Evolutionary conservation across 176 grass and related monocot species (phyloP).

Genomic region (Aechmea fasciata): DNA sequence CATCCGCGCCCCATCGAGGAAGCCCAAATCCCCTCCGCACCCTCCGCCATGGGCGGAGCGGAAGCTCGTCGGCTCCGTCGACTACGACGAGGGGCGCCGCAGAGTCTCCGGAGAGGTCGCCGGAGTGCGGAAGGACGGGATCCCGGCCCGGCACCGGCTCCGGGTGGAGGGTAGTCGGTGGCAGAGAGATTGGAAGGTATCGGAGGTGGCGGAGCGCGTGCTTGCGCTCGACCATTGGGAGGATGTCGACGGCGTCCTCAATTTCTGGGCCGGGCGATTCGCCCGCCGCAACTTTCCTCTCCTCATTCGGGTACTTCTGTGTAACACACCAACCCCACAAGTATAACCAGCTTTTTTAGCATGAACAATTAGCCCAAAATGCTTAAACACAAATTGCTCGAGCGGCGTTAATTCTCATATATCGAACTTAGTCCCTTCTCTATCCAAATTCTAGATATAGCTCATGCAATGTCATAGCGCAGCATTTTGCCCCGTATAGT

Average conservation of each 20-base stretch:
- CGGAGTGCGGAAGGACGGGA: conserved; percentile 44
- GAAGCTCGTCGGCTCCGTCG: conserved; percentile 44
- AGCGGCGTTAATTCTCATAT: too few relatives aligned
- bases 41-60: conserved; percentile 58
- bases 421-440: too few relatives aligned
- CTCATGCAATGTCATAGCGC: too few relatives aligned
- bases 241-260: conserved; percentile 62
- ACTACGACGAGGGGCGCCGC: conserved; percentile 69
- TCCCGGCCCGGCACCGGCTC: conserved; percentile 48
- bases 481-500: too few relatives aligned
- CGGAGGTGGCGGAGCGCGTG: conserved; percentile 51
- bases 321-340: too few relatives aligned
- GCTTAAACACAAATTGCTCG: too few relatives aligned
- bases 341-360: too few relatives aligned
- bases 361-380: too few relatives aligned
- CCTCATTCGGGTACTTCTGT: conserved; percentile 52
- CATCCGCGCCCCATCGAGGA: conserved; percentile 20
- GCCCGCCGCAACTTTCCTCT: conserved; percentile 62
- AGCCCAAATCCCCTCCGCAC: not conserved
- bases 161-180: conserved; percentile 48
- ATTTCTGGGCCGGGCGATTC: conserved; percentile 71
- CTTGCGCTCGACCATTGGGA: conserved; percentile 44
- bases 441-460: too few relatives aligned
- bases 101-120: conserved; percentile 38
- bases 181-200: conserved; percentile 77